These are phyloP conservation scores for Fusarium hostae DNA, from an alignment of 2,329 filamentous ascomycete species.

Conservation along the genomic window DNA sequence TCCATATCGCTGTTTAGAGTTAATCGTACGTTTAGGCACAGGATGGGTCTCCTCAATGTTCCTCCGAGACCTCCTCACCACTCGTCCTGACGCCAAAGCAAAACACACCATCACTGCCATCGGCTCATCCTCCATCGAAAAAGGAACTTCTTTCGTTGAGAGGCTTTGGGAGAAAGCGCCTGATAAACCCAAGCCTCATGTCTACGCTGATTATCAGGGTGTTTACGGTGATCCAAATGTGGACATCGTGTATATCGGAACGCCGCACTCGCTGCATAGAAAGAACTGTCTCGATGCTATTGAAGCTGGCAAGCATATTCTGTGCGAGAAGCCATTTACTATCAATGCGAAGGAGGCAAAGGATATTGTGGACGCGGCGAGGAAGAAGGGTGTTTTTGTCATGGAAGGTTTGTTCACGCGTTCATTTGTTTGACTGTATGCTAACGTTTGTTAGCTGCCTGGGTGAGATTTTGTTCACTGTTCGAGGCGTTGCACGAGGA, in stretches of 20 bases:
- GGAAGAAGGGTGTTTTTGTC: slow-evolving; percentile 4
- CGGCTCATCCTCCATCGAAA: not conserved
- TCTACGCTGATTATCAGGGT: slow-evolving; percentile 45
- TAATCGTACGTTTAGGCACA: not conserved
- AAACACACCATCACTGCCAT: slow-evolving; percentile 11
- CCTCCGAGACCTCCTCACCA: not conserved
- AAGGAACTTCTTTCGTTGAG: slow-evolving; percentile 1
- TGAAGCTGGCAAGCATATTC: slow-evolving; percentile 54
- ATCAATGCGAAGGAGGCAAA: slow-evolving; percentile 14
- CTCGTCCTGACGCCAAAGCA: slow-evolving; percentile 7
- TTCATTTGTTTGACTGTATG: rapidly evolving
- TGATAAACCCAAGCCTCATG: not conserved
- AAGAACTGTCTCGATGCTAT: slow-evolving; percentile 57
- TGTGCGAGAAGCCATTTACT: slow-evolving; percentile 60
- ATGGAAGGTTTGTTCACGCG: slow-evolving; percentile 12
- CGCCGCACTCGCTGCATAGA: slow-evolving; percentile 57
- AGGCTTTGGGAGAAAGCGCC: slow-evolving; percentile 13
- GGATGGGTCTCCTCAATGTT: slow-evolving; percentile 34
- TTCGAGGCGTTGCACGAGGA: slow-evolving; percentile 18
- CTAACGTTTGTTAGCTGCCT: slow-evolving; percentile 6
- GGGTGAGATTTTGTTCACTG: slow-evolving; percentile 22
- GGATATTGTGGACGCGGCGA: slow-evolving; percentile 16
- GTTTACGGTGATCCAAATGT: slow-evolving; percentile 55
- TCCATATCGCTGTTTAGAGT: rapidly evolving
- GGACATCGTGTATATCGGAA: slow-evolving; percentile 59